phyloP scores from a whole-genome alignment of 2,329 filamentous ascomycete genomes.

The Colletotrichum trifolii region DNA sequence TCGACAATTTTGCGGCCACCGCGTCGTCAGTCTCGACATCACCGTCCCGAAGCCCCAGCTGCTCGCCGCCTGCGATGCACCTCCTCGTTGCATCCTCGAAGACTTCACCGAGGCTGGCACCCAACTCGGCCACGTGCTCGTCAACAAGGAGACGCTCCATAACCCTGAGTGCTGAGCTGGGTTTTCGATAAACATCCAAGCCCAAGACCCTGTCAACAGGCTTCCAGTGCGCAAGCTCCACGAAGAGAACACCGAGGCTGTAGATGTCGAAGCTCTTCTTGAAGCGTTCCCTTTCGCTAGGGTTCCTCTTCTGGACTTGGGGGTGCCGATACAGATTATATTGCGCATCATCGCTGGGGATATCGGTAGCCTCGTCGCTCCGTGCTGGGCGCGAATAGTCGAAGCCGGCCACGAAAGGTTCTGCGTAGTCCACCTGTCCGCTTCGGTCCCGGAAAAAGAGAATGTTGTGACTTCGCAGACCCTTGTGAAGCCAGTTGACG shows the following conservation, averaged over 20 bases:
- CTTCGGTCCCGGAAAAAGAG: constrained; percentile 58
- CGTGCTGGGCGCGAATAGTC: constrained; percentile 64
- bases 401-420: constrained; percentile 63
- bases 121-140: constrained; percentile 46
- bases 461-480: constrained; percentile 63
- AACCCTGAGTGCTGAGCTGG: constrained; percentile 51
- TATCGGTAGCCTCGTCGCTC: constrained; percentile 62
- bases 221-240: constrained; percentile 66
- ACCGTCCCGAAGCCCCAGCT: constrained; percentile 48
- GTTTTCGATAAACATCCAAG: constrained; percentile 50
- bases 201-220: constrained; percentile 56
- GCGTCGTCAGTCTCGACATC: constrained; percentile 55
- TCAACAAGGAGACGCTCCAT: constrained; percentile 46
- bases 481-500: constrained; percentile 69
- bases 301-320: constrained; percentile 49
- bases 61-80: constrained; percentile 50
- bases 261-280: constrained; percentile 66
- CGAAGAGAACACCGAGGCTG: constrained; percentile 61
- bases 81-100: constrained; percentile 51
- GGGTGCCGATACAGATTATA: constrained; percentile 65
- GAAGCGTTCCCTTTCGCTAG: constrained; percentile 48
- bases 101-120: constrained; percentile 52
- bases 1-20: constrained; percentile 52
- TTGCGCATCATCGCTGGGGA: constrained; percentile 54
- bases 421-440: constrained; percentile 49